A percentile compares a stretch with the other conserved stretches of the same genome.
Conservation (phyloP, 148 eudicot species). For the Spergularia bocconei region DNA sequence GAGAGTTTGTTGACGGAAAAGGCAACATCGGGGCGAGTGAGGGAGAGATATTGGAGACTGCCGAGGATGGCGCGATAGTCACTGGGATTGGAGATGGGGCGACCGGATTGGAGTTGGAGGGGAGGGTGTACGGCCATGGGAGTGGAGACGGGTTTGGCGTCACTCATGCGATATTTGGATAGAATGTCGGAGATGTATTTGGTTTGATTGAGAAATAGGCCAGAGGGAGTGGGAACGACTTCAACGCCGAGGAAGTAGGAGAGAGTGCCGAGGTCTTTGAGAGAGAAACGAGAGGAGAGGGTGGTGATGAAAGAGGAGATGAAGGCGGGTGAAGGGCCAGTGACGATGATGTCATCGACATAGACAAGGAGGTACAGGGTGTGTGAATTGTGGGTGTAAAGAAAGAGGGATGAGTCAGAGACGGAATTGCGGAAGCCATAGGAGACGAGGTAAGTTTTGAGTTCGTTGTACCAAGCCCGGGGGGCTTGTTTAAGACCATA, state of each 20-base stretch:
- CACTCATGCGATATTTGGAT: no score
- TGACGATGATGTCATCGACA: no score
- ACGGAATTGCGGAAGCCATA: neutral
- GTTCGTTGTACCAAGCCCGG: neutral
- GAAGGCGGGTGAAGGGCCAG: no score
- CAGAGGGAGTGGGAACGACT: neutral
- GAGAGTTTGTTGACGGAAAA: no score
- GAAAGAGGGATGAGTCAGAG: neutral
- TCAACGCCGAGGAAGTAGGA: constrained; percentile 6
- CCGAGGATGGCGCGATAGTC: no score
- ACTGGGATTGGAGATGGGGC: no score
- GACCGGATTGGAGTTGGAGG: no score
- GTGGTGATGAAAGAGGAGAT: neutral
- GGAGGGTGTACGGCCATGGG: no score
- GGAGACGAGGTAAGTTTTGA: neutral
- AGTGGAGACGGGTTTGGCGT: no score
- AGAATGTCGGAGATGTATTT: neutral
- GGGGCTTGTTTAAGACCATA: constrained; percentile 1
- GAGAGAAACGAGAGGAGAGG: neutral
- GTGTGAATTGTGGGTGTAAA: neutral
- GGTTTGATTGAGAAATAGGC: neutral
- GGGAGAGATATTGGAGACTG: no score
- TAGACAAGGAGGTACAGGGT: no score
- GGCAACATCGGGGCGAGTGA: no score
- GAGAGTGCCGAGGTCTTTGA: neutral